These are phyloP conservation scores for Pelargonium nanum DNA, from an alignment of 345 rosid species.

Conservation along the genomic window DNA sequence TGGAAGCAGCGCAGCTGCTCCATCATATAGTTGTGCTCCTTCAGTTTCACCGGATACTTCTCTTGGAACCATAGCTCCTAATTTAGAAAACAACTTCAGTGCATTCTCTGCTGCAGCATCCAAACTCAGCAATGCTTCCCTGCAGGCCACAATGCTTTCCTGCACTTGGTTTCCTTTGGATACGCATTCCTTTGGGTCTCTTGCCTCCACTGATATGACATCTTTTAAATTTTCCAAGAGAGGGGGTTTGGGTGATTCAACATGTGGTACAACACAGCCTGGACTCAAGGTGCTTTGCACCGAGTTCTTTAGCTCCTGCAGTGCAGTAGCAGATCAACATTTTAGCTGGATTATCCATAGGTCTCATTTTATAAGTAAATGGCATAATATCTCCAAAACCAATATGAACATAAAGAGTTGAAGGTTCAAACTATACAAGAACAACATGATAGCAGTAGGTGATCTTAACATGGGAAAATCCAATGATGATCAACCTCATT, in stretches of 20 bases:
- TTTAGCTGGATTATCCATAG: not conserved
- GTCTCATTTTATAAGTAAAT: not conserved
- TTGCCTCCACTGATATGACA: slow-evolving; percentile 7
- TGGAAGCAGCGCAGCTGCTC: slow-evolving; percentile 42
- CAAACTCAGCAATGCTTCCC: slow-evolving; percentile 36
- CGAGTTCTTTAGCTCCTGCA: slow-evolving; percentile 14
- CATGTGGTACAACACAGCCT: not conserved
- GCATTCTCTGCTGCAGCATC: slow-evolving; percentile 33
- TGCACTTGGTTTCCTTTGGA: slow-evolving; percentile 13
- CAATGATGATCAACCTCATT: no score
- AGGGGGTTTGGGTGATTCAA: slow-evolving; percentile 2
- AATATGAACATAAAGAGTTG: no score
- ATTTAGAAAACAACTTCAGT: slow-evolving; percentile 27
- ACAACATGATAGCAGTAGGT: no score
- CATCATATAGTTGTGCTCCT: slow-evolving; percentile 27
- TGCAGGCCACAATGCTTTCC: slow-evolving; percentile 37
- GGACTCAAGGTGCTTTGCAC: slow-evolving; percentile 6
- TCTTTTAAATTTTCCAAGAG: slow-evolving; percentile 14
- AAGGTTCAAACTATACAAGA: not conserved
- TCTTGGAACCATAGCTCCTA: slow-evolving; percentile 19
- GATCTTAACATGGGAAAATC: no score
- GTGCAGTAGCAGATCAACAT: not conserved
- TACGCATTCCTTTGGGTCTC: slow-evolving; percentile 5
- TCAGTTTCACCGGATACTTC: slow-evolving; percentile 28
- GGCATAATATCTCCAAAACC: no score